phyloP scores from a whole-genome alignment of 129 eudicot species.

The Lonicera japonica region DNA sequence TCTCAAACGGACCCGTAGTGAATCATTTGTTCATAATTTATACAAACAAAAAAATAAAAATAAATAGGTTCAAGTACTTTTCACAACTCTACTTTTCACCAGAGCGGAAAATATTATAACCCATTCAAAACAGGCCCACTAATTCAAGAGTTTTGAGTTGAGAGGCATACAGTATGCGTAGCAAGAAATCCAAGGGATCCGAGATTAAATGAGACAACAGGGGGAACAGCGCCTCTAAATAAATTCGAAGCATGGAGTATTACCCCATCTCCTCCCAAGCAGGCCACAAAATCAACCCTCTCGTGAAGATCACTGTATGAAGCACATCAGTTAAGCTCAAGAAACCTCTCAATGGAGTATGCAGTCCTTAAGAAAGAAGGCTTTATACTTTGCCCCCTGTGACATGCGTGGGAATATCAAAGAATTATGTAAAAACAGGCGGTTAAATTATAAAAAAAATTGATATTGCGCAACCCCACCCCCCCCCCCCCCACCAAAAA shows the following conservation, averaged over 20 bases:
- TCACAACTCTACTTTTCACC: too few species aligned
- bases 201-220: slow-evolving; percentile 94
- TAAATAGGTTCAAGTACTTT: neutral
- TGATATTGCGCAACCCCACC: too few species aligned
- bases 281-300: slow-evolving; percentile 89
- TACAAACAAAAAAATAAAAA: neutral
- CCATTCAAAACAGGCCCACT: too few species aligned
- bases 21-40: neutral
- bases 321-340: slow-evolving; percentile 17
- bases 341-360: slow-evolving; percentile 1
- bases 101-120: too few species aligned
- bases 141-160: slow-evolving; percentile 3
- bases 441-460: too few species aligned
- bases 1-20: too few species aligned
- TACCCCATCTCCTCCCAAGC: slow-evolving; percentile 98
- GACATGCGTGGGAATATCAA: neutral
- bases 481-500: too few species aligned
- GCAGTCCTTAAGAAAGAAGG: too few species aligned
- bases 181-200: slow-evolving; percentile 98
- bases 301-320: slow-evolving; percentile 88
- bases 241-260: slow-evolving; percentile 96
- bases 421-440: neutral
- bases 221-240: slow-evolving; percentile 95
- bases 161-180: slow-evolving; percentile 71
- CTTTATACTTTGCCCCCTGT: too few species aligned